These are phyloP conservation scores for Rhynchosporium secalis DNA, from an alignment of 2,329 filamentous ascomycete genomes.

Conservation along the genomic window DNA sequence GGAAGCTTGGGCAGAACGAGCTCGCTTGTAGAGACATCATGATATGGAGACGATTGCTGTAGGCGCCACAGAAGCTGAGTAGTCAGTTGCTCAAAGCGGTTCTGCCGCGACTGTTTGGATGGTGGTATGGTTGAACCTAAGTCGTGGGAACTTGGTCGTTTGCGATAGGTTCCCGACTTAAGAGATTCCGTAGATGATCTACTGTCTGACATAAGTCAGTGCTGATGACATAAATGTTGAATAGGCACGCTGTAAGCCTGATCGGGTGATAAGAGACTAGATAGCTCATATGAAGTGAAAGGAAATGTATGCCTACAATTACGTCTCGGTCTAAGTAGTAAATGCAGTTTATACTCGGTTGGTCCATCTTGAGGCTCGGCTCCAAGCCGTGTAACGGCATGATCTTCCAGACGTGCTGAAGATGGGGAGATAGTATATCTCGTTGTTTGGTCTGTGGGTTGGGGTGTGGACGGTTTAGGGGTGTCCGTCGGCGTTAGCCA, in stretches of 20 bases:
- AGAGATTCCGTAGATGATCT: constrained; percentile 65
- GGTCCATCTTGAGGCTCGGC: constrained; percentile 93
- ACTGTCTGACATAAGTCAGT: constrained; percentile 44
- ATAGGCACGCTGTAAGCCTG: background rate
- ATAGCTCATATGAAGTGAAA: background rate
- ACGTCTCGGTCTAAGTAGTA: constrained; percentile 77
- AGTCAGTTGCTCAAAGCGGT: constrained; percentile 85
- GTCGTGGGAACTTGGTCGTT: constrained; percentile 25
- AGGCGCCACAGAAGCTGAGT: constrained; percentile 94
- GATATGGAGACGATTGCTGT: constrained; percentile 91
- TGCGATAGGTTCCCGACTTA: constrained; percentile 41
- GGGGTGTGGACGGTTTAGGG: constrained; percentile 35
- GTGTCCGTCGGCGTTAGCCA: constrained; percentile 66
- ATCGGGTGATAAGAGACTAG: background rate
- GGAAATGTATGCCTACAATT: constrained; percentile 46
- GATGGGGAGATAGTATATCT: constrained; percentile 36
- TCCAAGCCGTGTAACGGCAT: constrained; percentile 72
- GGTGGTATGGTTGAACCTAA: constrained; percentile 29
- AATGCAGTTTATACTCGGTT: constrained; percentile 93
- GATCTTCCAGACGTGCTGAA: constrained; percentile 55
- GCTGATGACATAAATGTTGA: background rate
- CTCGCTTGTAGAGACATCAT: constrained; percentile 75
- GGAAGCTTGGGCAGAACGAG: constrained; percentile 75
- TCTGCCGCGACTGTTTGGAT: constrained; percentile 69
- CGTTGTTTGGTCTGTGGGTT: constrained; percentile 23